Base-by-base conservation (phyloP, 768 basidiomycete genomes). In the Amanita subjunquillea region DNA sequence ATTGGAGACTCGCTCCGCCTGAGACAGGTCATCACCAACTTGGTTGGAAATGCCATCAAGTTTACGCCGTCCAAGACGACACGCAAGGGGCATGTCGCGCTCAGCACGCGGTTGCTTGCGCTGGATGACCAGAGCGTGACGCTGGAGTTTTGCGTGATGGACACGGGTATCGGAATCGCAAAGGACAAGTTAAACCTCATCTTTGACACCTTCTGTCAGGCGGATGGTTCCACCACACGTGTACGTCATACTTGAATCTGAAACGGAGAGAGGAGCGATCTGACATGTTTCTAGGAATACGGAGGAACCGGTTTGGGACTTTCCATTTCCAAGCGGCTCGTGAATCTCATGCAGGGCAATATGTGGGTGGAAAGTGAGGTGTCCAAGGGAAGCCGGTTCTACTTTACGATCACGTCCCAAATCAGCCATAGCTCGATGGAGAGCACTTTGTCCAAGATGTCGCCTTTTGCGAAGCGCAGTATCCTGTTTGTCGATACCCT, bases 341-440 rank as follows among this genome's bases (percentile, higher is more conserved):
- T 98, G 15, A 85, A 84, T 45, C 85, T 99, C 60, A 99, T 99
- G 96, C 83, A 91, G 60, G 96, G 96, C 43, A 91, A 95, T 62
- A 90, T 99, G 77, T 99, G 96, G 96, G 96, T 99, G 20, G 91
- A 96, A 69, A 88, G 85, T 56, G 92, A 95, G 65, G 89, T 95
- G 54, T 78, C 87, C 43, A 87, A 90, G 59, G 96, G 96, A 25
- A 89, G 84, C 71, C 85, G 84, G 67, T 95, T 97, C 79, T 95
- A 88, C 80, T 98, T 98, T 75, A 94, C 92, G 25, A 91, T 94
- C 70, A 85, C 84, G 4, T 91, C 86, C 23, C 86, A 87, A 68
- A 84, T 91, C 60, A 84, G 82, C 58, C 80, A 82, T 52, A 79
- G 80, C 59, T 76, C 84, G 9, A 74, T 87, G 64, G 91, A 93